Base-by-base conservation (phyloP, 2,329 filamentous ascomycete species). In the Trichophaea hybrida region DNA sequence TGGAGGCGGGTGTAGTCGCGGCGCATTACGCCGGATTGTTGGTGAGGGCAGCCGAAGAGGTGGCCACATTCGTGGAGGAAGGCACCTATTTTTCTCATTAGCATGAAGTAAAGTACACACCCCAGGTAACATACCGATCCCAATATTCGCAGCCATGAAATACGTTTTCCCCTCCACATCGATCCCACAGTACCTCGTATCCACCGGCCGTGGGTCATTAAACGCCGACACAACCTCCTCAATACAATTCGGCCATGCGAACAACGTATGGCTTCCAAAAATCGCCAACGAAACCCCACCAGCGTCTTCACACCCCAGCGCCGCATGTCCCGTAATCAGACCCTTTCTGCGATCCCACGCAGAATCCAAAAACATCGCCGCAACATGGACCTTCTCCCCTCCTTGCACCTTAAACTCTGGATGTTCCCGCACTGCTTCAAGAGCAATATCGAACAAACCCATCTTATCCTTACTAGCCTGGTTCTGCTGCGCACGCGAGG, bases 51-150 rank as follows among this genome's bases (percentile, higher is more conserved):
- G 54, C 91, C 91, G 66, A 97, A 86, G 24, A 95, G 73, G 73
- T 94, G 91, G 2, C 91, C 91, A 0, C 85, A 85, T 72, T 96
- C 89, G 71, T 94, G 91, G 52, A 97, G 73, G 72, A 97, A 91
- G 7, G 88, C 90, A 6, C 91, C 91, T 65, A 97, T 94, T 34
- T 90, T 59, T 31, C 60, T 17, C 13, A 32, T 43, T 4, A 43
- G 38, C 38, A 43, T 43, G 4, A 12, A 13, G 6, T 24, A 13
- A n/a, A 24, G 5, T 32, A 24, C n/a, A 10, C n/a, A 32, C 6
- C 15, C 4, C 15, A 12, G 48, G 31, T 24, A 13, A 37, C 13
- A 17, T 37, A 53, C 50, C 53, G 12, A 55, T 43, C n/a, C 53
- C 90, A 62, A 95, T 85, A 67, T 91, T 94, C 32, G 88, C 89